A percentile compares a stretch with the other conserved stretches of the same genome.
phyloP scores from a whole-genome alignment of 1,284 basidiomycete species.

The Phellinidium pouzarii region DNA sequence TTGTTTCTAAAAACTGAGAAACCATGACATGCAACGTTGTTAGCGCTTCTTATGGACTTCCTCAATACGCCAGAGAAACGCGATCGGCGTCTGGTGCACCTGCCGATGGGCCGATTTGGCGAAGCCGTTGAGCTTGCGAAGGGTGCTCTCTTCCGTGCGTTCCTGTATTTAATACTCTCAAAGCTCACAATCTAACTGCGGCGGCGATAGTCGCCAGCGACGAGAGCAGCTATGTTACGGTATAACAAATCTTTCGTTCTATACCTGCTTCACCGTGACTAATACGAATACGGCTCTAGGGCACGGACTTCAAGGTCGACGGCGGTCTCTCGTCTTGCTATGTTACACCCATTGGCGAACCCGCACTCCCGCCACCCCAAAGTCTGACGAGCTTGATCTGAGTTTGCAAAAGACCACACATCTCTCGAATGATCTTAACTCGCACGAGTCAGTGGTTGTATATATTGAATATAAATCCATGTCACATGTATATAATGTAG shows the following conservation, averaged over 20 bases:
- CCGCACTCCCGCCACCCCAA: slow-evolving; percentile 53
- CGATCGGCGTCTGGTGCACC: slow-evolving; percentile 82
- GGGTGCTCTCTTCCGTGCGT: slow-evolving; percentile 84
- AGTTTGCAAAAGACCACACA: background rate
- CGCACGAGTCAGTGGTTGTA: background rate
- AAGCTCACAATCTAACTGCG: slow-evolving; percentile 10
- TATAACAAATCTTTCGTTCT: slow-evolving; percentile 32
- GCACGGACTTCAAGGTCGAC: slow-evolving; percentile 90
- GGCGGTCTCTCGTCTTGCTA: slow-evolving; percentile 88
- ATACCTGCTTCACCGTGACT: slow-evolving; percentile 31
- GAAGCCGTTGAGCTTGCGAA: slow-evolving; percentile 93
- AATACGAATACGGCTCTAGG: slow-evolving; percentile 42
- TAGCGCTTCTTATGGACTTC: slow-evolving; percentile 95
- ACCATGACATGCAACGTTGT: background rate
- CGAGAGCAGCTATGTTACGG: slow-evolving; percentile 81
- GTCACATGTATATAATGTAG: too few species aligned
- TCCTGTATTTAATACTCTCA: background rate
- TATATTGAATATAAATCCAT: too few species aligned
- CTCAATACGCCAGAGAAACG: slow-evolving; percentile 95
- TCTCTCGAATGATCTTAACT: too few species aligned
- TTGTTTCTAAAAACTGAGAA: too few species aligned
- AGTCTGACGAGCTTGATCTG: slow-evolving; percentile 37
- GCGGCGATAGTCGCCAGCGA: slow-evolving; percentile 62
- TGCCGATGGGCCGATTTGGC: slow-evolving; percentile 96
- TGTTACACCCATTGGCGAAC: slow-evolving; percentile 75